Evolutionary conservation across 345 rosid genomes (phyloP), one percentile per base, ranked within the genome.

Genomic region (Eucalyptus coolabah): DNA sequence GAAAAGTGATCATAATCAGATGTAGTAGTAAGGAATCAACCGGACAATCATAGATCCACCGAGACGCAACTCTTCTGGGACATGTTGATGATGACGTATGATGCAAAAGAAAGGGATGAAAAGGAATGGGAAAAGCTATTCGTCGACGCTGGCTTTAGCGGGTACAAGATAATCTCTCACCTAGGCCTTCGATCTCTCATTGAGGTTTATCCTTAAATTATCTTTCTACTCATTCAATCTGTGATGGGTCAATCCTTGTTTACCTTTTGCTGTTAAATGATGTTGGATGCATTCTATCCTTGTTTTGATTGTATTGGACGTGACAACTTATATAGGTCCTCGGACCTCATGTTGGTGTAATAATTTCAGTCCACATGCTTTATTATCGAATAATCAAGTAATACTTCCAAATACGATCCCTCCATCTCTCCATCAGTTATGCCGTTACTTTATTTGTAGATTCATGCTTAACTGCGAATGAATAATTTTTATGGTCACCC

Each of bases 61-160:
- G 90, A 91, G 50, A 90, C 91, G 1, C 91, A 86, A 19, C 63
- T 90, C 47, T 82, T 90, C 24, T 86, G 63, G n/a, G 94, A 93
- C 50, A 30, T 93, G 85, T 3, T 34, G 18, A 89, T 91, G 91
- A 80, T 92, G 93, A 54, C 32, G 3, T 19, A 81, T 1, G 23
- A 30, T 17, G 93, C 93, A 4, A 77, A 26, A 23, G 92, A 92
- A 56, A 92, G 95, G 32, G 87, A 13, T 5, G 92, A 92, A 21
- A 30, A 91, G 26, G 91, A 93, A 30, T 92, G 92, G 93, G 88
- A 89, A 19, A 89, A 91, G 21, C 91, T 93, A 37, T 91, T 93
- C 44, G 30, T 44, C 16, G 86, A n/a, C 49, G 91, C 92, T 53
- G 93, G 93, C 10, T 93, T 88, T 13, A 83, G 83, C 44, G 7